Evolutionary conservation across 108 stramenopile genomes (phyloP).

Genomic region (Licmophora abbreviata): DNA sequence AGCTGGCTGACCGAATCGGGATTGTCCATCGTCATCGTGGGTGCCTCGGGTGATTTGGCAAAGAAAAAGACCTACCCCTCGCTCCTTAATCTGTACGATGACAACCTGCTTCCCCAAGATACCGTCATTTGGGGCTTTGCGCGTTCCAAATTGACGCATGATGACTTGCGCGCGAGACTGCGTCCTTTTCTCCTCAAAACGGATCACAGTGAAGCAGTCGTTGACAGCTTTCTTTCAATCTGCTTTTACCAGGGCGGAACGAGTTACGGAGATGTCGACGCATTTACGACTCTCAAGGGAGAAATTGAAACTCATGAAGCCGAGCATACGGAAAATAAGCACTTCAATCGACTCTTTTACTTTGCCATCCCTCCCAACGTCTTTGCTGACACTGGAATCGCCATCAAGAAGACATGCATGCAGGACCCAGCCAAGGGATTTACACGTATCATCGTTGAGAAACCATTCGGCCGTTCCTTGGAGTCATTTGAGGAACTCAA

Average conservation of each 20-base stretch:
- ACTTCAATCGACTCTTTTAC: conserved; percentile 84
- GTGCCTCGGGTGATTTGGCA: conserved; percentile 83
- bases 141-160: conserved; percentile 66
- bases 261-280: conserved; percentile 77
- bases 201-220: conserved; percentile 21
- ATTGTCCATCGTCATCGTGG: conserved; percentile 16
- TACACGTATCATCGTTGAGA: conserved; percentile 92
- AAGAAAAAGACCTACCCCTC: conserved; percentile 97
- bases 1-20: conserved; percentile 9
- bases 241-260: conserved; percentile 71
- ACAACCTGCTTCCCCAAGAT: conserved; percentile 65
- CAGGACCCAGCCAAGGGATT: conserved; percentile 67
- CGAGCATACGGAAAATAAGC: conserved; percentile 11
- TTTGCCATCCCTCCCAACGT: conserved; percentile 97
- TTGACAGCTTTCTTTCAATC: conserved; percentile 63
- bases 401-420: conserved; percentile 70
- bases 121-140: conserved; percentile 88
- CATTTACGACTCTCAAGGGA: conserved; percentile 34
- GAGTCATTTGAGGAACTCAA: conserved; percentile 75
- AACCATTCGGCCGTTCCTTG: conserved; percentile 95
- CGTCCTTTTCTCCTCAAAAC: conserved; percentile 51
- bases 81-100: conserved; percentile 74
- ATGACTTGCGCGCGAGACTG: conserved; percentile 76
- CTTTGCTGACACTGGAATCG: conserved; percentile 78
- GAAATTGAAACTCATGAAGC: conserved; percentile 34